Percentiles rank a stretch among this genome's conserved stretches.
Evolutionary conservation across 352 stramenopile genomes (phyloP).

Genomic region (Elongisporangium senticosum): DNA sequence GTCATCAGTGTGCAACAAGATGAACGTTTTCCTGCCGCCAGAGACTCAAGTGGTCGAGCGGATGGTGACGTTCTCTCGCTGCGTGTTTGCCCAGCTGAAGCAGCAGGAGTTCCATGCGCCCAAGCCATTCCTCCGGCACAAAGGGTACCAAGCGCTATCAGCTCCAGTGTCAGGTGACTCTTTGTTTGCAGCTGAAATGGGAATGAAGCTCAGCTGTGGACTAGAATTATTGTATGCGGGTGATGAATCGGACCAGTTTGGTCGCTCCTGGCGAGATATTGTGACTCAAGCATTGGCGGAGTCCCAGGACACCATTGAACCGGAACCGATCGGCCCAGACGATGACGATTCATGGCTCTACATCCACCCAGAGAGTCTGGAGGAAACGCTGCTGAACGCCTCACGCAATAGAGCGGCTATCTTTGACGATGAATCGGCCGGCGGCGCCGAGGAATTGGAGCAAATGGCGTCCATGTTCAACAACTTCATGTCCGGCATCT

Average conservation of each 20-base stretch:
- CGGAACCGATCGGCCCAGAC: constrained; percentile 16
- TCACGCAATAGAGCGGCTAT: constrained; percentile 12
- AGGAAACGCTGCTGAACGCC: constrained; percentile 44
- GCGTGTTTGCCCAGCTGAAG: constrained; percentile 80
- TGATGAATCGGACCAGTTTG: constrained; percentile 38
- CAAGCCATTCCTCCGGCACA: constrained; percentile 33
- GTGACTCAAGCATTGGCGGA: constrained; percentile 28
- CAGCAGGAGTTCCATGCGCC: constrained; percentile 70
- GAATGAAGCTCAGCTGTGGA: constrained; percentile 73
- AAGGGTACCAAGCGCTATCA: background rate
- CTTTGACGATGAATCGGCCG: constrained; percentile 4
- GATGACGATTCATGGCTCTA: constrained; percentile 82
- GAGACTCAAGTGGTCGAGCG: constrained; percentile 11
- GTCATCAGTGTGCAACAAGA: constrained; percentile 39
- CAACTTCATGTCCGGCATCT: constrained; percentile 59
- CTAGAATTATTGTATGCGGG: constrained; percentile 63
- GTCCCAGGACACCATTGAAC: background rate
- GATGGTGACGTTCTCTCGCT: constrained; percentile 66
- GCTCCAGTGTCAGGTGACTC: constrained; percentile 1
- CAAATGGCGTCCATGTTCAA: constrained; percentile 71
- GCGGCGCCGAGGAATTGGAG: constrained; percentile 58
- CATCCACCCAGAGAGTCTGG: constrained; percentile 64
- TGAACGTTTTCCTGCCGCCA: constrained; percentile 38
- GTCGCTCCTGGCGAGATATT: constrained; percentile 22
- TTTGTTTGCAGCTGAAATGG: constrained; percentile 40